Evolutionary conservation across 108 stramenopile genomes (phyloP), one percentile per base, ranked within the genome.

Genomic region (Fragilariopsis cylindrus): DNA sequence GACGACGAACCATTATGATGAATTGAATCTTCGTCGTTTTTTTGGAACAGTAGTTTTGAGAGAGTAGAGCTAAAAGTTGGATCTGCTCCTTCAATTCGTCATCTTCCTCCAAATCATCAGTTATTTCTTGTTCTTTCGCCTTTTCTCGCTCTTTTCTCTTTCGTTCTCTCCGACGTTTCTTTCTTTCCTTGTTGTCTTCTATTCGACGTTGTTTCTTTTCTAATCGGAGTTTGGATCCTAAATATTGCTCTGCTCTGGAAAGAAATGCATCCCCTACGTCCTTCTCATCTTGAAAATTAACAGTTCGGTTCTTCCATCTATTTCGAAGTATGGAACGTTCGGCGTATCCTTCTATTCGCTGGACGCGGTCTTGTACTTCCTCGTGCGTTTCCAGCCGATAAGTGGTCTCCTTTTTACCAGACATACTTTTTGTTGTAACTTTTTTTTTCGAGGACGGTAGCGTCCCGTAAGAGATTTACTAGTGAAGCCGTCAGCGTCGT

Each of bases 21-120:
- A 7, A 42, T 45, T 18, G 41, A 15, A 11, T 48, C 43, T 43
- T 41, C 21, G 57, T 52, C 46, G 40, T 58, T 60, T 49, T n/a
- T 68, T 16, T n/a, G 54, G 0, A 16, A 42, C n/a, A 8, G 52
- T 42, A 54, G 50, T 65, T 76, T 56, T 73, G 60, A 48, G 70
- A 66, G 41, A 76, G 50, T n/a, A 69, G 58, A 49, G 71, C 79
- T 48, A 76, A 54, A 41, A 79, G 39, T 39, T 71, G 67, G 21
- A 54, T 66, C 57, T 80, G 79, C 54, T 80, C 79, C 47, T 71
- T 53, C 4, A 69, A 70, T 42, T 75, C 76, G 58, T 80, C 83
- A 47, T 84, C 78, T 57, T 75, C 71, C 46, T 65, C 64, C 15
- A 48, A 41, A 3, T 43, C 43, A 44, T 57, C 48, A 9, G 13